Base-by-base conservation (phyloP, 2,329 filamentous ascomycete genomes). In the Penicillium crustosum region DNA sequence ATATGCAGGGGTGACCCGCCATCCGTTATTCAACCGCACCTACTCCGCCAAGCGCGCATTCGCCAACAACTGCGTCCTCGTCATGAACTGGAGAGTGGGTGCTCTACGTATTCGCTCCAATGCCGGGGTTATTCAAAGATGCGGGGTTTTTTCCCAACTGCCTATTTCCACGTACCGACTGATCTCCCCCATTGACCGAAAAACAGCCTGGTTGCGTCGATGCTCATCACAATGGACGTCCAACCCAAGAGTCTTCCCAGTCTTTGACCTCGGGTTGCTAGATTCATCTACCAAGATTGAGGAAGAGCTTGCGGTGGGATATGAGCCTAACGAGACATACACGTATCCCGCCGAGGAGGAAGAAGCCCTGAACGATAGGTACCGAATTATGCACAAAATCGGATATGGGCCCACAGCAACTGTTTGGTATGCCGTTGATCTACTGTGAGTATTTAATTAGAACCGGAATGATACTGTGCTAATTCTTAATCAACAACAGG, bases 381-480 rank as follows among this genome's bases (percentile, higher is more conserved):
- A 71, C 55, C 61, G 67, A 44, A 41, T 66, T 17, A 35, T 70
- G 17, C 58, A 60, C 1, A 72, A 71, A 53, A 45, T 70, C 6
- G 69, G 69, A 0, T 72, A 64, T 49, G 70, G 69, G 38, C 60
- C 64, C 17, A 64, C 58, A 0, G 69, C 70, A 0, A 71, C 68
- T 2, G 61, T 70, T 23, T 71, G 66, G 69, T 55, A 70, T 13
- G 53, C 45, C 15, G 8, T 36, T 4, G 53, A 55, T 33, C 2
- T 55, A 12, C 2, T 21, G 53, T 55, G n/a, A 50, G 45, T 55
- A 2, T 9, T 15, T 17, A 2, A 23, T 17, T 2, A 3, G 12
- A 47, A 4, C 15, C 8, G 12, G 21, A 25, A 12, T 3, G 3
- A 25, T 21, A 35, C 29, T 21, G 9, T 15, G 23, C 50, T 38